Percentiles rank a stretch among this genome's conserved stretches.
Evolutionary conservation across 345 rosid genomes (phyloP).

Genomic region (Odontarrhena argentea): DNA sequence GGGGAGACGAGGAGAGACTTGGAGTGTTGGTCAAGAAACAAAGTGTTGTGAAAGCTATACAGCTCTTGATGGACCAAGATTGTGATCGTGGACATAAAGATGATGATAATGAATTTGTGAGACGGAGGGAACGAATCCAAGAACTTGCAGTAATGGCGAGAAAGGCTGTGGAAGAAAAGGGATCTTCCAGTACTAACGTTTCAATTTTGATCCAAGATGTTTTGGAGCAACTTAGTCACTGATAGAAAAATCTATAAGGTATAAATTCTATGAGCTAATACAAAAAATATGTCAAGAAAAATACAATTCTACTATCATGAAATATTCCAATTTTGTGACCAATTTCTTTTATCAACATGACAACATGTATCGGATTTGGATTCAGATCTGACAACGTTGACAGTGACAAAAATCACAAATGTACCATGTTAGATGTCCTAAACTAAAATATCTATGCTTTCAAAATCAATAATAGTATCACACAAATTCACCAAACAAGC

Average conservation of each 20-base stretch:
- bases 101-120: slow-evolving; percentile 38
- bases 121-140: slow-evolving; percentile 49
- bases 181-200: slow-evolving; percentile 58
- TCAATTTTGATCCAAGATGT: slow-evolving; percentile 52
- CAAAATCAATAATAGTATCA: too few relatives aligned
- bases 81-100: slow-evolving; percentile 21
- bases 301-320: neutral
- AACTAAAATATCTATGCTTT: too few relatives aligned
- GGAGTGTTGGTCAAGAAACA: slow-evolving; percentile 65
- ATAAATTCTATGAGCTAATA: neutral
- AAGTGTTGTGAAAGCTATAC: slow-evolving; percentile 48
- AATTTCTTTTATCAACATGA: too few relatives aligned
- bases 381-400: too few relatives aligned
- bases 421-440: too few relatives aligned
- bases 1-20: slow-evolving; percentile 74
- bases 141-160: slow-evolving; percentile 52
- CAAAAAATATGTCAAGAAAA: neutral
- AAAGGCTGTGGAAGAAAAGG: slow-evolving; percentile 52
- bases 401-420: too few relatives aligned
- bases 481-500: too few relatives aligned
- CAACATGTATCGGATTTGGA: too few relatives aligned
- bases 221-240: slow-evolving; percentile 11
- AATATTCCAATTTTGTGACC: neutral
- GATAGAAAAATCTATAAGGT: neutral
- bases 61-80: slow-evolving; percentile 50